Conservation (phyloP, 495 filamentous ascomycete genomes). For the Podospora appendiculata region DNA sequence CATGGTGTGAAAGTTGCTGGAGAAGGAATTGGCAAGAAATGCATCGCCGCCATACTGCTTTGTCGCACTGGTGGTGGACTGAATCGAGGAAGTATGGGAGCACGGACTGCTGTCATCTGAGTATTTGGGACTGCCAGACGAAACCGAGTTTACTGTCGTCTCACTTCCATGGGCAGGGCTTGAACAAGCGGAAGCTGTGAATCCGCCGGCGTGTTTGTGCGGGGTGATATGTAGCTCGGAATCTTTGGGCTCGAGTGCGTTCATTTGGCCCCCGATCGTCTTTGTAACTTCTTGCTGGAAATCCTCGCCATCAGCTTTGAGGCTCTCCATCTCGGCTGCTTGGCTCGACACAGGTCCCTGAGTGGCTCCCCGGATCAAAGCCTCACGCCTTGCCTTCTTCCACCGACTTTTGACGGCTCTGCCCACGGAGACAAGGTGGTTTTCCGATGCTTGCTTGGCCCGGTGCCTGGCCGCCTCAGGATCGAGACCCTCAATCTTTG, state of each 20-base stretch:
- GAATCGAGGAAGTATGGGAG: neutral
- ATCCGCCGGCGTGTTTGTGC: neutral
- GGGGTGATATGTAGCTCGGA: neutral
- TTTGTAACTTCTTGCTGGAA: no score
- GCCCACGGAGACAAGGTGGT: neutral
- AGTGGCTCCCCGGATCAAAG: neutral
- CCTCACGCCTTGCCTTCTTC: neutral
- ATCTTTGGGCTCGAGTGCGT: neutral
- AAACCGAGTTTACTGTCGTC: slow-evolving; percentile 5
- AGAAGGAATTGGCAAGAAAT: neutral
- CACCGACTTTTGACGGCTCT: neutral
- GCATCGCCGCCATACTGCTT: neutral
- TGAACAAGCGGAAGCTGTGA: neutral
- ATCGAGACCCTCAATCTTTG: neutral
- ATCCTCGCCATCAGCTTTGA: no score
- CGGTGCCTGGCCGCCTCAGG: neutral
- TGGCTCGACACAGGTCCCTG: neutral
- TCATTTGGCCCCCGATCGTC: no score
- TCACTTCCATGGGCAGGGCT: slow-evolving; percentile 10
- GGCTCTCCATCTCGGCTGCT: no score
- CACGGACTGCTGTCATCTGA: neutral
- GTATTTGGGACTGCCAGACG: slow-evolving; percentile 7
- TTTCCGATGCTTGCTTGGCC: neutral
- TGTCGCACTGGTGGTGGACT: neutral
- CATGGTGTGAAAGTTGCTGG: neutral